A percentile compares a stretch with the other conserved stretches of the same genome.
phyloP scores from a whole-genome alignment of 768 basidiomycete genomes.

The Nidularia pulvinata region DNA sequence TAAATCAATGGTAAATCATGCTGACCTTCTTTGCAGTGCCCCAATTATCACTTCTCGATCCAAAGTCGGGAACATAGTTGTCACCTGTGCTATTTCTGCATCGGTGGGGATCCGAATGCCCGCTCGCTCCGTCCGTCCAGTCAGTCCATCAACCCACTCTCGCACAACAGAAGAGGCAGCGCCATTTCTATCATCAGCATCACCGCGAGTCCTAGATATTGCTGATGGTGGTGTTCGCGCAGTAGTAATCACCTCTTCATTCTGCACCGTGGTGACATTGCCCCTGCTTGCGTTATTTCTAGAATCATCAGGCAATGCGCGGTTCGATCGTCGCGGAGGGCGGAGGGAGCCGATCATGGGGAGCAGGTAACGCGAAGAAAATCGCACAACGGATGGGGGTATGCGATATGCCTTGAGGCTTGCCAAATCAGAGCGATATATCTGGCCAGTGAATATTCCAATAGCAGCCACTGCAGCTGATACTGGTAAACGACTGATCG shows the following conservation, averaged over 20 bases:
- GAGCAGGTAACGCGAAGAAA: conserved; percentile 55
- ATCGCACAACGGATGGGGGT: conserved; percentile 52
- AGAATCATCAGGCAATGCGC: conserved; percentile 67
- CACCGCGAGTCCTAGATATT: conserved; percentile 14
- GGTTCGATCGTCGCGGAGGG: conserved; percentile 65
- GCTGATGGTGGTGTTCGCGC: conserved; percentile 34
- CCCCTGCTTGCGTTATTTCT: conserved; percentile 16
- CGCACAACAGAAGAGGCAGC: conserved; percentile 54
- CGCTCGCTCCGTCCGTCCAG: conserved; percentile 57
- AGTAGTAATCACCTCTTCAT: conserved; percentile 68
- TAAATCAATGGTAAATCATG: conserved; percentile 6
- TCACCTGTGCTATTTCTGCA: conserved; percentile 72
- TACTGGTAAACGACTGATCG: conserved; percentile 64
- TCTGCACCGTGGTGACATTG: conserved; percentile 18
- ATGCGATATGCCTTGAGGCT: conserved; percentile 82
- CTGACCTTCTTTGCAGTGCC: conserved; percentile 83
- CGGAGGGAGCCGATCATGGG: conserved; percentile 70
- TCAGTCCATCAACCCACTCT: conserved; percentile 82
- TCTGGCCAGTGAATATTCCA: conserved; percentile 69
- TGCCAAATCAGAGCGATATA: conserved; percentile 84
- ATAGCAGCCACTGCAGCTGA: conserved; percentile 61
- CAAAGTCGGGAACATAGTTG: conserved; percentile 83
- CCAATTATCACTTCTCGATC: conserved; percentile 71
- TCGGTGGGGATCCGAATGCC: conserved; percentile 74
- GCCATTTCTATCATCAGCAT: conserved; percentile 14